Evolutionary conservation across 139 green algal species (phyloP), one percentile per base, ranked within the genome.

Genomic region (Auxenochlorella protothecoides): DNA sequence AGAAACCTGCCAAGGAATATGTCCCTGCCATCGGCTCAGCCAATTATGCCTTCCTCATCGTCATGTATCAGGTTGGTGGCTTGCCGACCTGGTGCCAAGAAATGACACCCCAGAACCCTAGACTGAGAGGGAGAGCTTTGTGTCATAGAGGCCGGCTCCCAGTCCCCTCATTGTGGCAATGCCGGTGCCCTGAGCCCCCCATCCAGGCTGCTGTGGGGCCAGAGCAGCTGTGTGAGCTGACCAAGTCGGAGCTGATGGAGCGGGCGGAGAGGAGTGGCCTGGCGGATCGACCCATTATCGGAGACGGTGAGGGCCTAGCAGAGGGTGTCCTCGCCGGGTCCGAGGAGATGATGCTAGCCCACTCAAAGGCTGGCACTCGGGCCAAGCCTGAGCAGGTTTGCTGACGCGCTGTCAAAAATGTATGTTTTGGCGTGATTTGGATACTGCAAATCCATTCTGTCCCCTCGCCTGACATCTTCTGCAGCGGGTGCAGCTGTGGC

Each of bases 21-120:
- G 56, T 83, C 15, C 88, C 89, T 5, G 55, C 71, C 4, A 66
- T 84, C 53, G 81, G 85, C 27, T 84, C 79, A 4, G 85, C 86
- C 27, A 88, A 87, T 69, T 94, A 89, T 68, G 85, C 86, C 57
- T 90, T 93, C 74, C 59, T 93, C 13, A 63, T 92, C 5, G 63
- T 74, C 10, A 76, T 92, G 66, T 66, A 77, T 15, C 63, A 76
- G 60, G 72, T 68, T 5, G 4, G 60, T 44, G 27, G 27, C 27
- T 44, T 44, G 27, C 27, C 27, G 27, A 44, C 27, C 27, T 44
- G 27, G 27, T 44, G 27, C 27, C 27, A 44, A 44, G 27, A 44
- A 44, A 2, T 44, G 27, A 44, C 27, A 44, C 27, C 27, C 27
- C 27, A 44, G 27, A 44, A 44, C 27, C 27, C 27, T 44, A 44